A percentile compares a stretch with the other conserved stretches of the same genome.
These are phyloP conservation scores for Saksenaea oblongispora DNA, from an alignment of 371 early-diverging fungal species.

Conservation along the genomic window DNA sequence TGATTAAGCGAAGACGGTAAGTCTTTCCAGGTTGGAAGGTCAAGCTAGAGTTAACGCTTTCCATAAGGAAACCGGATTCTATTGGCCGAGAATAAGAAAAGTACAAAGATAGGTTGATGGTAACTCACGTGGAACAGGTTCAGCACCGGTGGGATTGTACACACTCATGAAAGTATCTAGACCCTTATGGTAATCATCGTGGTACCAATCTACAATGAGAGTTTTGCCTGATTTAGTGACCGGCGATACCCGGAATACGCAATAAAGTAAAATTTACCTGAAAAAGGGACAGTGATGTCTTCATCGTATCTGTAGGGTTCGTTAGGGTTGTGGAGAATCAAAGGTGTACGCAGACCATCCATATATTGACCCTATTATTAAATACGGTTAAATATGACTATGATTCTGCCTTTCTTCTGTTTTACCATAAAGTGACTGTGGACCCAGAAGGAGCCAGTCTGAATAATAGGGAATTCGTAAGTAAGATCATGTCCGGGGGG, in stretches of 20 bases:
- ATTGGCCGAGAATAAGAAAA: slow-evolving; percentile 7
- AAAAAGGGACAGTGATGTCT: slow-evolving; percentile 60
- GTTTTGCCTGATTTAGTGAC: not conserved
- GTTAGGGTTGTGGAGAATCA: slow-evolving; percentile 61
- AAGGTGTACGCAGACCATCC: slow-evolving; percentile 76
- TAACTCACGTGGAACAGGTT: slow-evolving; percentile 55
- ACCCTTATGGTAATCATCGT: slow-evolving; percentile 39
- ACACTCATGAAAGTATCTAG: slow-evolving; percentile 46
- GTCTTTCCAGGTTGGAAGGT: slow-evolving; percentile 27
- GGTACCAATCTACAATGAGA: slow-evolving; percentile 58
- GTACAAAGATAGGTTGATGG: not conserved
- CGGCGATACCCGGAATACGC: not conserved
- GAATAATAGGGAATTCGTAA: slow-evolving; percentile 63
- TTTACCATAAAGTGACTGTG: slow-evolving; percentile 59
- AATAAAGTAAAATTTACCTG: slow-evolving; percentile 19
- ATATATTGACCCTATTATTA: slow-evolving; percentile 74
- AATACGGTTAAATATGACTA: too few relatives aligned
- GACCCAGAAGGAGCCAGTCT: slow-evolving; percentile 76
- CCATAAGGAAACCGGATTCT: slow-evolving; percentile 55
- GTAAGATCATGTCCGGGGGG: slow-evolving; percentile 57
- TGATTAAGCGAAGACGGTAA: slow-evolving; percentile 52
- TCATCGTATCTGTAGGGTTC: slow-evolving; percentile 67
- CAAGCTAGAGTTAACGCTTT: slow-evolving; percentile 25
- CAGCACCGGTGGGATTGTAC: slow-evolving; percentile 58
- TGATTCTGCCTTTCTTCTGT: not conserved